Percentiles rank a stretch among this genome's conserved stretches.
Conservation (phyloP, 371 early-diverging fungal genomes). For the Massospora cicadina region DNA sequence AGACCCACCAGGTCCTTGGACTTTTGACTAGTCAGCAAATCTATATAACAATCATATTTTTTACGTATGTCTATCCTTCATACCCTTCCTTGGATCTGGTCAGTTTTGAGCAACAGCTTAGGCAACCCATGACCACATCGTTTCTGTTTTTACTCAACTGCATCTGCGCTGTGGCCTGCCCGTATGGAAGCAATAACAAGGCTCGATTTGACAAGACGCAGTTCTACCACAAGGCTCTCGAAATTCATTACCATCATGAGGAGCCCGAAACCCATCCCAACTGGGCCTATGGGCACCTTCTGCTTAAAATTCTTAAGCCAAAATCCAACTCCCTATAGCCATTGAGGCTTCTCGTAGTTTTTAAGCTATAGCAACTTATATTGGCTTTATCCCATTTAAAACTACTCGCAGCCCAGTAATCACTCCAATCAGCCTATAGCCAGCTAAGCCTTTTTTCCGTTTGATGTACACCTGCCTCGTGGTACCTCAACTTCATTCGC, state of each 20-base stretch:
- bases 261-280: conserved; percentile 3
- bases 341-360: too few relatives aligned
- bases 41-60: conserved; percentile 8
- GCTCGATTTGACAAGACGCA: conserved; percentile 10
- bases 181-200: not conserved
- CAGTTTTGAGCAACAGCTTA: conserved; percentile 6
- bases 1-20: conserved; percentile 1
- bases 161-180: conserved; percentile 8
- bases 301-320: conserved; percentile 7
- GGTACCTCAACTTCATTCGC: too few relatives aligned
- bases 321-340: not conserved
- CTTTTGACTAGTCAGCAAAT: conserved; percentile 10
- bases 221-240: conserved; percentile 10
- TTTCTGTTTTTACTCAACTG: conserved; percentile 5
- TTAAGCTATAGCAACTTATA: too few relatives aligned
- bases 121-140: conserved; percentile 2
- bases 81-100: not conserved
- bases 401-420: too few relatives aligned
- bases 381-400: too few relatives aligned
- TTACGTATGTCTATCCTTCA: not conserved
- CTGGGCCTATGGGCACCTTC: conserved; percentile 4
- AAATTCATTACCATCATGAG: conserved; percentile 6
- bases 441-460: too few relatives aligned
- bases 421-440: too few relatives aligned
- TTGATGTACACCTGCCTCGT: too few relatives aligned